Evolutionary conservation across 176 grass and related monocot species (phyloP).

Genomic region (Olyra latifolia): DNA sequence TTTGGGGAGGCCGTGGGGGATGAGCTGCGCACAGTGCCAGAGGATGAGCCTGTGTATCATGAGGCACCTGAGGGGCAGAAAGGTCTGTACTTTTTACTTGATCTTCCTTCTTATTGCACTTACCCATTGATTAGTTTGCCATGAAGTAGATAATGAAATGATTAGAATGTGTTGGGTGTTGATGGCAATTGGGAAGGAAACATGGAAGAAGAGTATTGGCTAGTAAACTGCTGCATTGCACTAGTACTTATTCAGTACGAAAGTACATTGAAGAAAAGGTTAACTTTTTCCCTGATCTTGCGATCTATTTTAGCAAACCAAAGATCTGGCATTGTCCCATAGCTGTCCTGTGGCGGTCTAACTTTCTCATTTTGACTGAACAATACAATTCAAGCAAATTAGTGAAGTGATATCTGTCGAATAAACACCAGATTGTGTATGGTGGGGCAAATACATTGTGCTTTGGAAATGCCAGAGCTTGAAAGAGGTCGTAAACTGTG

Average conservation of each 20-base stretch:
- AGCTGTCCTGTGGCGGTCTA: neutral
- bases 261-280: neutral
- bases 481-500: neutral
- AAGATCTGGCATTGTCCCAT: neutral
- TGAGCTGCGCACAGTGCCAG: slow-evolving; percentile 54
- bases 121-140: slow-evolving; percentile 3
- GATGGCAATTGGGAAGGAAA: neutral
- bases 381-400: neutral
- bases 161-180: neutral
- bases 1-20: slow-evolving; percentile 31
- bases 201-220: neutral
- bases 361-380: neutral
- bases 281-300: neutral
- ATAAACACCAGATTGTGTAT: neutral
- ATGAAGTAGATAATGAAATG: neutral
- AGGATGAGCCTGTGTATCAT: slow-evolving; percentile 68
- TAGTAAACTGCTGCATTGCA: neutral
- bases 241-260: neutral
- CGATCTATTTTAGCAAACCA: neutral
- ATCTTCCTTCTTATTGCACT: neutral
- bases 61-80: slow-evolving; percentile 55
- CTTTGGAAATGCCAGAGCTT: neutral
- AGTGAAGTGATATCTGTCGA: neutral
- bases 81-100: slow-evolving; percentile 36
- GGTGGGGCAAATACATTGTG: neutral